Percentiles rank a stretch among this genome's conserved stretches.
Evolutionary conservation across 345 rosid species (phyloP).

Genomic region (Sisymbrium irio): DNA sequence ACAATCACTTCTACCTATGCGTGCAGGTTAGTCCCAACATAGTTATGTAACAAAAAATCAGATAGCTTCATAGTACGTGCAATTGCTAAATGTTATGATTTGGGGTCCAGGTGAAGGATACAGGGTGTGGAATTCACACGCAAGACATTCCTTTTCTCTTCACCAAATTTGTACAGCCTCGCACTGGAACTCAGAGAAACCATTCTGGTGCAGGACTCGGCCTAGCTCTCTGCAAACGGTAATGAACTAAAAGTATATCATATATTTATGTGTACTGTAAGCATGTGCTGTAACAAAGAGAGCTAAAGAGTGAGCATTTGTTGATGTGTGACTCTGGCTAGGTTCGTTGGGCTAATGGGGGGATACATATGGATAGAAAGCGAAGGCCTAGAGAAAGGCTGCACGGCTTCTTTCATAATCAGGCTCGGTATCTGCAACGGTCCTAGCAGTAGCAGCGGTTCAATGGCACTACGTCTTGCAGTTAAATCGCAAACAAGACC

Average conservation of each 20-base stretch:
- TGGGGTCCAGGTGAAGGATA: constrained; percentile 68
- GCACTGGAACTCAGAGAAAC: constrained; percentile 46
- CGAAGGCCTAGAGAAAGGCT: constrained; percentile 75
- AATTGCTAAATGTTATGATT: background rate
- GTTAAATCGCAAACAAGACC: constrained; percentile 44
- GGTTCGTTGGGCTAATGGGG: constrained; percentile 91
- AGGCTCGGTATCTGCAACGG: constrained; percentile 61
- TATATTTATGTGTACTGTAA: background rate
- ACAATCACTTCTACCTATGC: constrained; percentile 70
- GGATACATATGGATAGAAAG: constrained; percentile 93
- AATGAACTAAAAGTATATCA: background rate
- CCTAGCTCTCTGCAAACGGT: constrained; percentile 92
- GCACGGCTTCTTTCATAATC: constrained; percentile 57
- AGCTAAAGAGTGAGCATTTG: background rate
- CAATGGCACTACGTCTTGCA: constrained; percentile 40
- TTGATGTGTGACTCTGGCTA: constrained; percentile 33
- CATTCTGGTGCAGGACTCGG: constrained; percentile 76
- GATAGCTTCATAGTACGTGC: background rate
- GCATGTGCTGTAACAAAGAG: background rate
- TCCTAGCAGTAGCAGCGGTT: constrained; percentile 33
- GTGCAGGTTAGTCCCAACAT: constrained; percentile 59
- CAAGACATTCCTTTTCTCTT: constrained; percentile 72
- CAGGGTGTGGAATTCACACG: constrained; percentile 78
- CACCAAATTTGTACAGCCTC: constrained; percentile 62
- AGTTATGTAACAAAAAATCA: background rate